phyloP scores from a whole-genome alignment of 306 rosid genomes.

The Styphnolobium japonicum region DNA sequence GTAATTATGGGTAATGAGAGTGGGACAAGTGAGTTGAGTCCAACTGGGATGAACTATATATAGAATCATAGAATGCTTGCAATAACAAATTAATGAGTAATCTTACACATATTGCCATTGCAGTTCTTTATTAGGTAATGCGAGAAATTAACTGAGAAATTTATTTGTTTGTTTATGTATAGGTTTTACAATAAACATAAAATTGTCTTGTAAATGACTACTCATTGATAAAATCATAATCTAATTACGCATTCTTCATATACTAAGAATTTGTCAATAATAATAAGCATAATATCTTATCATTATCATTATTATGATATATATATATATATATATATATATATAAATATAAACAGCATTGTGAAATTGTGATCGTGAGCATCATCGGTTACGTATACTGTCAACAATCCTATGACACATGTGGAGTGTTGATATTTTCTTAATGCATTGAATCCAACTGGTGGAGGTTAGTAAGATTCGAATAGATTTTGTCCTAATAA shows the following conservation, averaged over 20 bases:
- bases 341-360: too few species aligned
- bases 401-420: slow-evolving; percentile 8
- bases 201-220: too few species aligned
- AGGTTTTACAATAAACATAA: too few species aligned
- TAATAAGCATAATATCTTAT: too few species aligned
- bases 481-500: slow-evolving; percentile 40
- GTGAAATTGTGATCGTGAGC: too few species aligned
- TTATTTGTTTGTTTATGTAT: too few species aligned
- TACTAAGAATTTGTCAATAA: too few species aligned
- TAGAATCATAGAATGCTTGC: not conserved
- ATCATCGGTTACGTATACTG: not conserved
- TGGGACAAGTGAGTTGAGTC: slow-evolving; percentile 1
- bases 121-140: too few species aligned
- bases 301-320: not conserved
- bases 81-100: not conserved
- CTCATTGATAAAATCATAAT: too few species aligned
- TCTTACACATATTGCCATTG: too few species aligned
- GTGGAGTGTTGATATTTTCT: slow-evolving; percentile 8
- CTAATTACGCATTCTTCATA: too few species aligned
- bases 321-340: too few species aligned
- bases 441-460: slow-evolving; percentile 33
- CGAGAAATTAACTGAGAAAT: not conserved
- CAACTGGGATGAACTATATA: not conserved
- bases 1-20: not conserved
- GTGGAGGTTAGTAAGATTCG: slow-evolving; percentile 50